Percentiles rank a stretch among this genome's conserved stretches.
Evolutionary conservation across 2,329 filamentous ascomycete genomes (phyloP).

Genomic region (Chrysoporthe cubensis): DNA sequence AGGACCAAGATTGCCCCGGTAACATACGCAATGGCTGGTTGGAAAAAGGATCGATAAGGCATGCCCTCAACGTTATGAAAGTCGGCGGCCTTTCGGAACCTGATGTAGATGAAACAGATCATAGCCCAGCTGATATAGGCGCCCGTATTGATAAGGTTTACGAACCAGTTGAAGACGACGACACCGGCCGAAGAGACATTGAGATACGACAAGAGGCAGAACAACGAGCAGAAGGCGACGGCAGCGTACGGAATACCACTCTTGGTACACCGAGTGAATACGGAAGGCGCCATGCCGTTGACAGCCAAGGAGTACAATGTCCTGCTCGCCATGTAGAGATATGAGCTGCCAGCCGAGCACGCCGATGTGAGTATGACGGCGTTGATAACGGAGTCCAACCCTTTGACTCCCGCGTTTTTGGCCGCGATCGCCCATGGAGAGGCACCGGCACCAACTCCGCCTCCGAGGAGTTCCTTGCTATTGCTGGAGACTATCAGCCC

Average conservation of each 20-base stretch:
- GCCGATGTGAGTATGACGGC: slow-evolving; percentile 78
- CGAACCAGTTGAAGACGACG: background rate
- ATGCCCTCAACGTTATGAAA: too few species aligned
- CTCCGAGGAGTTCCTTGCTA: slow-evolving; percentile 52
- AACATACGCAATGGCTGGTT: too few species aligned
- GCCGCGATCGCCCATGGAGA: slow-evolving; percentile 68
- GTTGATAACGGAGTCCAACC: slow-evolving; percentile 74
- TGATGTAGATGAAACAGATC: too few species aligned
- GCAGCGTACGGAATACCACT: slow-evolving; percentile 66
- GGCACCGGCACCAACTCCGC: slow-evolving; percentile 61
- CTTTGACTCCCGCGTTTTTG: slow-evolving; percentile 63
- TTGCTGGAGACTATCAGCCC: slow-evolving; percentile 69
- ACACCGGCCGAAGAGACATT: background rate
- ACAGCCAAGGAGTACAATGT: slow-evolving; percentile 69
- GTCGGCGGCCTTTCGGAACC: too few species aligned
- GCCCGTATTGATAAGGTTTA: too few species aligned
- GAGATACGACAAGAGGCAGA: slow-evolving; percentile 69
- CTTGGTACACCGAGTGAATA: slow-evolving; percentile 63
- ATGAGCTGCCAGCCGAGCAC: slow-evolving; percentile 77
- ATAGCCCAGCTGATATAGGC: too few species aligned
- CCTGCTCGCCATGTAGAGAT: slow-evolving; percentile 73
- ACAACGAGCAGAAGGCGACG: slow-evolving; percentile 58
- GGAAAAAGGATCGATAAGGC: too few species aligned
- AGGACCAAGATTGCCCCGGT: too few species aligned
- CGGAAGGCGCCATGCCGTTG: slow-evolving; percentile 63